Base-by-base conservation (phyloP, 1,284 basidiomycete species). In the Ceratobasidium sp. region DNA sequence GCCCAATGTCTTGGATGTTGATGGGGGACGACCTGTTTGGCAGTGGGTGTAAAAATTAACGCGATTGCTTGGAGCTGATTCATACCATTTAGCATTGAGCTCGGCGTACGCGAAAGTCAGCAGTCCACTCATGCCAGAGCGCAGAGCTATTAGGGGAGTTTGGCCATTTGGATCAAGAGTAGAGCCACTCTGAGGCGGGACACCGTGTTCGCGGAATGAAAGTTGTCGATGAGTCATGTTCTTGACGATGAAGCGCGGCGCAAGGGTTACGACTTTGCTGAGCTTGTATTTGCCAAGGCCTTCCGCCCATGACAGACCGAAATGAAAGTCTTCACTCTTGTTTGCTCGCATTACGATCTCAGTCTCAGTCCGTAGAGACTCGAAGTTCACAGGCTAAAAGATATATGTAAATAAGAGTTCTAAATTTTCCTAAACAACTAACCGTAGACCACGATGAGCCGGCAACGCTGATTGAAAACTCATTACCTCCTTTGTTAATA, bases 201-300 rank as follows among this genome's bases (percentile, higher is more conserved):
- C 88, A 21, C 93, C 92, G 76, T 95, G 90, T 80, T 98, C 95
- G 34, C 97, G 89, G 81, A 97, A 89, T 58, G 88, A 88, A 52
- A 99, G 84, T 0, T 89, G 77, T 71, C 89, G 87, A 3, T 83
- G 78, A 41, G 95, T 86, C 75, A 88, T 86, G 82, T 98, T 99
- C 80, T 92, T 92, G 78, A 99, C 82, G 74, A 98, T 83, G 84
- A 97, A 99, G 32, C 97, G 88, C 14, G 97, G 97, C 5, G 92
- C 86, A 46, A 99, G 83, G 0, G 94, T 97, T 78, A 99, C 91
- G 75, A 98, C 92, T 82, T 98, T 98, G 32, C 92, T 92, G 58
- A 99, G 83, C 80, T 98, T 98, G 82, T 98, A 99, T 85, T 96
- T 97, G 58, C 97, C 97, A 30, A 92, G 83, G 3, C 97, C 97